Evolutionary conservation across 441 rosid genomes (phyloP).

Genomic region (Aquilaria agallochum): DNA sequence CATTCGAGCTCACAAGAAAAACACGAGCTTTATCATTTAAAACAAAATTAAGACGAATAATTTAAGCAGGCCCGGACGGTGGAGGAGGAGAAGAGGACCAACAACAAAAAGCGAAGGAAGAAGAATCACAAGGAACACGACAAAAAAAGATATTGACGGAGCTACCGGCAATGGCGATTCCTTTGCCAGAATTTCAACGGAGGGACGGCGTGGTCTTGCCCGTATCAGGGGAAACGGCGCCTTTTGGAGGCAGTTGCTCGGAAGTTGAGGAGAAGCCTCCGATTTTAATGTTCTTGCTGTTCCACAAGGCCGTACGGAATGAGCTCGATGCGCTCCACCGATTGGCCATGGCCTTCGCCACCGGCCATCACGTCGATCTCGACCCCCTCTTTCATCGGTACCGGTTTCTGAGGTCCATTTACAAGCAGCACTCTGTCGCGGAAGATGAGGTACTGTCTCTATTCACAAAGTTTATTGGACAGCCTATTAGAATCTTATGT

Average conservation of each 20-base stretch:
- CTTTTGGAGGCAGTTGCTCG: conserved; percentile 28
- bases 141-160: neutral
- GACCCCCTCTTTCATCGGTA: conserved; percentile 43
- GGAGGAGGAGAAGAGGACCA: neutral
- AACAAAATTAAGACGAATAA: conserved; percentile 12
- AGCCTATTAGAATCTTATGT: too few species aligned
- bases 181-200: conserved; percentile 55
- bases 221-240: conserved; percentile 28
- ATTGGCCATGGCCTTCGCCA: conserved; percentile 57
- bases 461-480: neutral
- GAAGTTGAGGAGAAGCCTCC: conserved; percentile 47
- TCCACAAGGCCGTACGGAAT: conserved; percentile 59
- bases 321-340: conserved; percentile 73
- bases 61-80: conserved; percentile 13
- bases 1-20: too few species aligned
- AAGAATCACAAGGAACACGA: neutral
- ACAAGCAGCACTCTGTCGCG: conserved; percentile 64
- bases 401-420: conserved; percentile 57
- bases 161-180: conserved; percentile 60
- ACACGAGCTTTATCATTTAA: neutral
- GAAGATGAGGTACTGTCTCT: conserved; percentile 62
- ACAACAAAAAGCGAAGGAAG: conserved; percentile 3
- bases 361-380: conserved; percentile 46
- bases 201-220: conserved; percentile 33
- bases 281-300: conserved; percentile 56